Percentiles rank a stretch among this genome's conserved stretches.
Evolutionary conservation across 2,329 filamentous ascomycete genomes (phyloP).

Genomic region (Botrytis fabae): DNA sequence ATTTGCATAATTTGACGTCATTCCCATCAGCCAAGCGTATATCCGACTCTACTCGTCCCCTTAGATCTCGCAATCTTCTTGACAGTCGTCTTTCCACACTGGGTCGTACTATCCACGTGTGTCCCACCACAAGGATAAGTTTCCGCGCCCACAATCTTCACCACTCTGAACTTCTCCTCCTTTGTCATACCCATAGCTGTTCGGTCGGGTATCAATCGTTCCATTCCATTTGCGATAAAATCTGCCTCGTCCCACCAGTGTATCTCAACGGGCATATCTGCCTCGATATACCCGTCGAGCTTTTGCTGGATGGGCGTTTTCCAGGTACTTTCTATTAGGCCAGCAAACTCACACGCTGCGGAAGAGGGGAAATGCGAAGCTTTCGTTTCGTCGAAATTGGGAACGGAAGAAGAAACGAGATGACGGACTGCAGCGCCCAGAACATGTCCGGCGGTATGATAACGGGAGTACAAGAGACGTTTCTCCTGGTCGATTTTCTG

Average conservation of each 20-base stretch:
- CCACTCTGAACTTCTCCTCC: slow-evolving; percentile 60
- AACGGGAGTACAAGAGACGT: slow-evolving; percentile 62
- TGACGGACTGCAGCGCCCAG: slow-evolving; percentile 66
- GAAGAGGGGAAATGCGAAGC: slow-evolving; percentile 70
- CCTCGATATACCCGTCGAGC: slow-evolving; percentile 58
- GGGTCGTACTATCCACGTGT: slow-evolving; percentile 62
- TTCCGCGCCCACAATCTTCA: slow-evolving; percentile 67
- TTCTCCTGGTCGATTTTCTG: slow-evolving; percentile 63
- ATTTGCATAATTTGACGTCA: not conserved
- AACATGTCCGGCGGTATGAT: slow-evolving; percentile 74
- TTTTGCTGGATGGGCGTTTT: slow-evolving; percentile 62
- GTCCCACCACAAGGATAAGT: slow-evolving; percentile 75
- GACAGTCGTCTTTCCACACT: slow-evolving; percentile 61
- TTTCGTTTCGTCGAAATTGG: slow-evolving; percentile 64
- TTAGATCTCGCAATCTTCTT: slow-evolving; percentile 67
- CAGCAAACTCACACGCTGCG: slow-evolving; percentile 67
- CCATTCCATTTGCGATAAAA: slow-evolving; percentile 55
- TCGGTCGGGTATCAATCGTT: slow-evolving; percentile 55
- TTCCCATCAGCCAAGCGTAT: slow-evolving; percentile 20
- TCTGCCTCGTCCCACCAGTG: slow-evolving; percentile 68
- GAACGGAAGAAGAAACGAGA: slow-evolving; percentile 50
- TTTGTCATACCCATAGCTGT: slow-evolving; percentile 43
- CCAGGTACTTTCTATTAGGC: slow-evolving; percentile 63
- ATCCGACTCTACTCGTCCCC: slow-evolving; percentile 57
- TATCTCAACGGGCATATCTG: slow-evolving; percentile 59